phyloP scores from a whole-genome alignment of 1,139 yeast species.

The Trichomonascaceae sp. region DNA sequence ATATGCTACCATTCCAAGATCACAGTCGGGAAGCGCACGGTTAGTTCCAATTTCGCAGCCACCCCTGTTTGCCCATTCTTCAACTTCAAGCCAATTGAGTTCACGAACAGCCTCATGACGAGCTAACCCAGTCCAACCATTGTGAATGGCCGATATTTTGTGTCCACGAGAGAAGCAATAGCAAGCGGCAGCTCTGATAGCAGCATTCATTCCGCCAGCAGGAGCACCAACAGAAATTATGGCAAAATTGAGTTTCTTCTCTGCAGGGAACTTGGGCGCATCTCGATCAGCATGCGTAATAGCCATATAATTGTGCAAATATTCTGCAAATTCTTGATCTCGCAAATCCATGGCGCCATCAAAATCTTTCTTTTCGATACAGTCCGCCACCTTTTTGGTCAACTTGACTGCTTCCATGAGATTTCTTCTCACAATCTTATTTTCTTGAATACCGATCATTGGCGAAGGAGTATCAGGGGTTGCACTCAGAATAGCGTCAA shows the following conservation, averaged over 20 bases:
- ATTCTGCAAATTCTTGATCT: slow-evolving; percentile 82
- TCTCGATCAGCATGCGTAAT: slow-evolving; percentile 67
- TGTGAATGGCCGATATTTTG: slow-evolving; percentile 76
- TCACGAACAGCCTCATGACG: slow-evolving; percentile 72
- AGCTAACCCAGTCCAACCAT: slow-evolving; percentile 88
- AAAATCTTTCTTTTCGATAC: slow-evolving; percentile 73
- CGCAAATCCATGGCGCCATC: slow-evolving; percentile 80
- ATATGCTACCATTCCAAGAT: slow-evolving; percentile 83
- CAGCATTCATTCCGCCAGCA: slow-evolving; percentile 92
- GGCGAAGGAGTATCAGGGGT: slow-evolving; percentile 94
- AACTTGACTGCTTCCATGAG: slow-evolving; percentile 82
- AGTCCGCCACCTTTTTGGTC: slow-evolving; percentile 82
- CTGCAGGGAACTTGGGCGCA: slow-evolving; percentile 36
- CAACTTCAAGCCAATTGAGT: slow-evolving; percentile 78
- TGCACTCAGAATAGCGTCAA: slow-evolving; percentile 79
- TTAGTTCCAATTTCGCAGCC: slow-evolving; percentile 97
- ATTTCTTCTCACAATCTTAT: slow-evolving; percentile 76
- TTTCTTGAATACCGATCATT: slow-evolving; percentile 84
- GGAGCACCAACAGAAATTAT: slow-evolving; percentile 94
- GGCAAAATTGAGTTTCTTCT: slow-evolving; percentile 58
- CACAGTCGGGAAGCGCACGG: slow-evolving; percentile 73
- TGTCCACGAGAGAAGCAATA: slow-evolving; percentile 91
- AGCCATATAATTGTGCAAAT: slow-evolving; percentile 62
- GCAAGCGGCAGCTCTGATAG: slow-evolving; percentile 84
- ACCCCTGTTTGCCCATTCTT: slow-evolving; percentile 85